Conservation (phyloP, 495 filamentous ascomycete genomes). For the Podospora bellae-mahoneyi region DNA sequence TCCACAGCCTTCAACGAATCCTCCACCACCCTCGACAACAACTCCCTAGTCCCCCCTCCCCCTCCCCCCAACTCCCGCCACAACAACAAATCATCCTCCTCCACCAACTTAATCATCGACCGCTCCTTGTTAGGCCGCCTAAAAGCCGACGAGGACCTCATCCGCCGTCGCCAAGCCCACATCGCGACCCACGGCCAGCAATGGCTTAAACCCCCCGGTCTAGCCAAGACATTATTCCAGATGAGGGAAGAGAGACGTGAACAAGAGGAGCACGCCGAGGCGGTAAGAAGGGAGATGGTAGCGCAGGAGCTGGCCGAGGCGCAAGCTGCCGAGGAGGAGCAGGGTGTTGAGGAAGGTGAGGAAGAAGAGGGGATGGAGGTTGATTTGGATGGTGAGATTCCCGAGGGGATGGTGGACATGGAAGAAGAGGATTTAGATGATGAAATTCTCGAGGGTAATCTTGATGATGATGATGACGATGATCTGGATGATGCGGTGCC, state of each 20-base stretch:
- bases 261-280: slow-evolving; percentile 72
- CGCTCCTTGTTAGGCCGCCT: slow-evolving; percentile 58
- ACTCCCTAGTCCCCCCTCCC: slow-evolving; percentile 2
- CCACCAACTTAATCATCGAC: slow-evolving; percentile 34
- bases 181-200: slow-evolving; percentile 70
- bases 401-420: slow-evolving; percentile 48
- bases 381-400: slow-evolving; percentile 32
- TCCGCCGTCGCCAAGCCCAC: slow-evolving; percentile 65
- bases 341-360: slow-evolving; percentile 31
- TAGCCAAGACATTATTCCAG: slow-evolving; percentile 71
- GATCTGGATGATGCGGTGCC: slow-evolving; percentile 11
- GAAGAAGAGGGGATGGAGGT: slow-evolving; percentile 35
- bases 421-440: slow-evolving; percentile 52
- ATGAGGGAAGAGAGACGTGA: slow-evolving; percentile 76
- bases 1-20: slow-evolving; percentile 17
- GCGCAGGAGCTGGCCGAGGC: slow-evolving; percentile 61
- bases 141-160: slow-evolving; percentile 59
- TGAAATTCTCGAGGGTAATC: slow-evolving; percentile 64
- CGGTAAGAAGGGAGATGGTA: slow-evolving; percentile 62
- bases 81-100: not conserved
- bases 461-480: slow-evolving; percentile 56
- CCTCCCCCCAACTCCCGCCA: slow-evolving; percentile 15
- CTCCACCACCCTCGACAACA: slow-evolving; percentile 24
- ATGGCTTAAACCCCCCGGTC: slow-evolving; percentile 77
- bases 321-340: slow-evolving; percentile 42